Evolutionary conservation across 2,329 filamentous ascomycete genomes (phyloP), one percentile per base, ranked within the genome.

Genomic region (Pestalotiopsis sp.): DNA sequence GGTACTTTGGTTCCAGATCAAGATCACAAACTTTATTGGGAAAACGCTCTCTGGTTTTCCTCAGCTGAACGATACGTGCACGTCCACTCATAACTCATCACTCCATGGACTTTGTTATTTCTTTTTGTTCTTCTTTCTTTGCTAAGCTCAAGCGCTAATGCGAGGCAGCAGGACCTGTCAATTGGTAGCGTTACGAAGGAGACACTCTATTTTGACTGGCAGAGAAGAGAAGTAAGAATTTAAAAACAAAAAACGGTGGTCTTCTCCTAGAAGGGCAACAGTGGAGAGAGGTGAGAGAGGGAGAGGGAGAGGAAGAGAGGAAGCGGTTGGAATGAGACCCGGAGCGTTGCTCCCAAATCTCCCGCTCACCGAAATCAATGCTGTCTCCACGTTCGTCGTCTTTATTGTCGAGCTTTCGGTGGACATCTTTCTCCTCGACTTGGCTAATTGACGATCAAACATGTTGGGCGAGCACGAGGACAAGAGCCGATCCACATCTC

Each of bases 321-420:
- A 36, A 20, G 45, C 45, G 17, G 20, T 52, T n/a, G 45, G 20
- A 52, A n/a, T 52, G 45, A 52, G 45, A 52, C 17, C 45, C 45
- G 45, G 45, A 52, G 45, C 45, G n/a, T 23, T 52, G 45, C 45
- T 23, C 17, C 45, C n/a, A 17, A 6, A 57, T 64, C 66, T 70
- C 56, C 79, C 79, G 79, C 72, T 73, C 74, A 77, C 77, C 78
- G 76, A 80, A 76, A 77, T 78, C 79, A 77, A 78, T 77, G 75
- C 77, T 74, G 7, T 11, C 41, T 17, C 12, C 12, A 45, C 17
- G 13, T 13, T 13, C 41, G 41, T 45, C 41, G 17, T 52, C 45
- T 6, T 52, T 52, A 11, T n/a, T 17, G 17, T 52, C 45, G 9
- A n/a, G 7, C 20, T 52, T 52, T 7, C 7, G 17, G 20, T 52